Percentiles rank a stretch among this genome's conserved stretches.
Conservation (phyloP, 2,329 filamentous ascomycete genomes). For the Diaporthe ampelina region DNA sequence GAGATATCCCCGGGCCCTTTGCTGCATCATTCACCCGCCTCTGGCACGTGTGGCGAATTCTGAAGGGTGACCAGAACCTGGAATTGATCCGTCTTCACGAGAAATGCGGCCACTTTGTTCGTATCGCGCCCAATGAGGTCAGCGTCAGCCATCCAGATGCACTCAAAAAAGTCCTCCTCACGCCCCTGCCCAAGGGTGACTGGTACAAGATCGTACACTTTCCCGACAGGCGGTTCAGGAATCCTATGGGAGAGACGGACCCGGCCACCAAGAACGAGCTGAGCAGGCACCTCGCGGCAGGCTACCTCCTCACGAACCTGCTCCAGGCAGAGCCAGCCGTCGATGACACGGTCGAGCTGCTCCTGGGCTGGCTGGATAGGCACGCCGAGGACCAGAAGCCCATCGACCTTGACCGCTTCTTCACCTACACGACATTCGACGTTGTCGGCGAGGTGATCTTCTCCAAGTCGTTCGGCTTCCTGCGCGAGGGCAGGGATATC, state of each 20-base stretch:
- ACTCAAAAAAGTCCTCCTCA: conserved; percentile 1
- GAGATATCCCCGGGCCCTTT: conserved; percentile 13
- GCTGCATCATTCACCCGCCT: conserved; percentile 20
- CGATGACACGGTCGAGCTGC: conserved; percentile 39
- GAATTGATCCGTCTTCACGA: conserved; percentile 19
- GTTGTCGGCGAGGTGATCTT: conserved; percentile 51
- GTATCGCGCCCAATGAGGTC: conserved; percentile 30
- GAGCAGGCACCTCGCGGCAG: conserved; percentile 50
- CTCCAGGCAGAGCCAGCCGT: conserved; percentile 44
- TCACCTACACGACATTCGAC: conserved; percentile 50
- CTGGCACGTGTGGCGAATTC: conserved; percentile 26
- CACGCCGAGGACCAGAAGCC: conserved; percentile 37
- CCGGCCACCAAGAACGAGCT: conserved; percentile 52
- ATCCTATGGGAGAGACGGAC: conserved; percentile 55
- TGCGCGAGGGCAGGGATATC: conserved; percentile 48
- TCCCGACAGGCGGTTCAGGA: conserved; percentile 52
- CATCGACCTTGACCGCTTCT: conserved; percentile 44
- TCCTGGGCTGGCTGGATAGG: conserved; percentile 44
- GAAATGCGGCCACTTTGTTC: conserved; percentile 19
- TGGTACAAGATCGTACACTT: conserved; percentile 34
- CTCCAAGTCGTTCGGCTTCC: conserved; percentile 49
- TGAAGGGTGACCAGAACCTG: conserved; percentile 23
- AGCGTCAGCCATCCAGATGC: conserved; percentile 34
- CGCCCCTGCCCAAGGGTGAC: conserved; percentile 22
- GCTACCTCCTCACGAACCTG: conserved; percentile 52